Base-by-base conservation (phyloP, 768 basidiomycete species). In the Termitomyces sp. region DNA sequence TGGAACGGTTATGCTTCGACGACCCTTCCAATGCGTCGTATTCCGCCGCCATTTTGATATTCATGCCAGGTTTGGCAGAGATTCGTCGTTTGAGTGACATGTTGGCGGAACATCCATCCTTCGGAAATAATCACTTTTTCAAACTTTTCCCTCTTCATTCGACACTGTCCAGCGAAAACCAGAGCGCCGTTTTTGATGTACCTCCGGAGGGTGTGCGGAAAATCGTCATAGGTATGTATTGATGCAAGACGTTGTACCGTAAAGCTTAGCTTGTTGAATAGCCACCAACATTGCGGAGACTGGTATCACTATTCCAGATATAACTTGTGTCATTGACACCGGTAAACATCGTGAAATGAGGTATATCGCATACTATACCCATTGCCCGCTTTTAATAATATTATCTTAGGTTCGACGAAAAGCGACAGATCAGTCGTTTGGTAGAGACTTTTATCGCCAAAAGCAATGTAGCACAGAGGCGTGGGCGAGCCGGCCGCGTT, bases 301-400 rank as follows among this genome's bases (percentile, higher is more conserved):
- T 15, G 96, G 96, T 67, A 92, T 99, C 58, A 99, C 97, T 1
- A 99, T 99, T 58, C 96, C 96, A 7, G 97, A 99, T 67, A 92
- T 97, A 61, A 96, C 95, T 9, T 95, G 94, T 66, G 96, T 98
- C 24, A 94, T 98, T 62, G 96, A 99, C 69, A 85, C 88, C 0
- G 95, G 96, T 52, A 94, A 92, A 68, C 94, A 97, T 71, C 83
- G 93, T 65, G 95, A 97, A 77, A 97, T 97, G 90, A 86, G 90
- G 89, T 90, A 60, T 54, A 67, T 67, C n/a, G 48, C 33, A 22
- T 15, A 40, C 36, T 16, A 32, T 57, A 7, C 35, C 0, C 35
- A 48, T 35, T 53, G 18, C 24, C 28, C 24, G 20, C n/a, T 39
- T n/a, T 28, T 24, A n/a, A 54, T 18, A 15, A 54, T 18, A 15